A percentile compares a stretch with the other conserved stretches of the same genome.
phyloP scores from a whole-genome alignment of 495 filamentous ascomycete species.

The Filosporella fistucella region DNA sequence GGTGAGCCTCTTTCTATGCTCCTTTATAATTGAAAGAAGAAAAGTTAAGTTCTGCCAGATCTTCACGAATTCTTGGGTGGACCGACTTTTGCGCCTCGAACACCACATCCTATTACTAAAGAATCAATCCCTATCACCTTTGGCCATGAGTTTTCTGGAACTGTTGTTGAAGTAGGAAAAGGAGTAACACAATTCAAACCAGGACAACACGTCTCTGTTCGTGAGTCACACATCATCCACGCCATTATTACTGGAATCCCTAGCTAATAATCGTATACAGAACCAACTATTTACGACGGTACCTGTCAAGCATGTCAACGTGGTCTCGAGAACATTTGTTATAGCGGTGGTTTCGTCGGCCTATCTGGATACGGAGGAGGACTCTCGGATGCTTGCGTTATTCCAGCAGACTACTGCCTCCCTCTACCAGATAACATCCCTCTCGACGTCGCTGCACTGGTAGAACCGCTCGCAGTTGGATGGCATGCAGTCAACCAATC shows the following conservation, averaged over 20 bases:
- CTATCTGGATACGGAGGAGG: conserved; percentile 57
- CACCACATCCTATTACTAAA: conserved; percentile 54
- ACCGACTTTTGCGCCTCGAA: conserved; percentile 47
- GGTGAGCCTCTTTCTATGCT: too few relatives aligned
- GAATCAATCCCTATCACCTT: conserved; percentile 51
- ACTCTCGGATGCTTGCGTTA: conserved; percentile 49
- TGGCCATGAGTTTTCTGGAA: conserved; percentile 60
- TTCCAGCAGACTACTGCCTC: conserved; percentile 36
- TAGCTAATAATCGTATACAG: too few relatives aligned
- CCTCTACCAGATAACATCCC: conserved; percentile 43
- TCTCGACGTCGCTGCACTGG: conserved; percentile 48
- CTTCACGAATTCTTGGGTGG: conserved; percentile 58
- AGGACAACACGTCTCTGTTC: conserved; percentile 52
- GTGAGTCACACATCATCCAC: too few relatives aligned
- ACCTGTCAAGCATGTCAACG: conserved; percentile 47
- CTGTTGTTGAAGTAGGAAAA: conserved; percentile 52
- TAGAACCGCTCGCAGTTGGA: conserved; percentile 60
- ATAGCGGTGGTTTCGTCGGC: conserved; percentile 56
- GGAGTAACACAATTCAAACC: conserved; percentile 43
- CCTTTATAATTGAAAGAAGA: too few relatives aligned
- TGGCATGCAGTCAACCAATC: conserved; percentile 61
- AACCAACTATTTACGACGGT: conserved; percentile 56
- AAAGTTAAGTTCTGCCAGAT: too few relatives aligned
- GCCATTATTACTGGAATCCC: too few relatives aligned
- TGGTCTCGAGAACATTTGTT: conserved; percentile 51